These are phyloP conservation scores for Spirogloea muscicola DNA, from an alignment of 139 green algal genomes.

Conservation along the genomic window DNA sequence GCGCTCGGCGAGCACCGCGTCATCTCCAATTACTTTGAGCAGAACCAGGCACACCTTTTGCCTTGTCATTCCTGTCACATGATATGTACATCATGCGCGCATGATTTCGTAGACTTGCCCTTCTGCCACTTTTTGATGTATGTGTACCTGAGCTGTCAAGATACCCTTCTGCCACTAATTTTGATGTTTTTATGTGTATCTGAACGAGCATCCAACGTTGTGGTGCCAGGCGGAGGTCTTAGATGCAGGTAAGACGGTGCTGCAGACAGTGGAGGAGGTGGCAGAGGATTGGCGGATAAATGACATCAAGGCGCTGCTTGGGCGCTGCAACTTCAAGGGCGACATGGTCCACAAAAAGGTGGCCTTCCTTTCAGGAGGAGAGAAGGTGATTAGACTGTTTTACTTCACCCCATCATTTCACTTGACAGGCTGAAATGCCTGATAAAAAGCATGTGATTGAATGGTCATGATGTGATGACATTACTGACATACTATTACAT, in stretches of 20 bases:
- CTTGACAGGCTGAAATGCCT: no score
- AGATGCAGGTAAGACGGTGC: slow-evolving; percentile 74
- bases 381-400: slow-evolving; percentile 70
- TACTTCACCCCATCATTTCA: no score
- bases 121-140: no score
- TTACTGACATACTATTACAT: no score
- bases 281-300: slow-evolving; percentile 76
- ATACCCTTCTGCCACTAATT: no score
- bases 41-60: slow-evolving; percentile 51
- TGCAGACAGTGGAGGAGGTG: slow-evolving; percentile 80
- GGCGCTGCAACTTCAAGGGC: slow-evolving; percentile 73
- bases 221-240: slow-evolving; percentile 82
- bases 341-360: slow-evolving; percentile 86
- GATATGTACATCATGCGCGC: no score
- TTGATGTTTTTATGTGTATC: no score
- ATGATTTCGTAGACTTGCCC: no score
- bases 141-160: no score
- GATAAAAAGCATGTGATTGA: no score
- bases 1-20: slow-evolving; percentile 38
- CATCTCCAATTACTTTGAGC: slow-evolving; percentile 85
- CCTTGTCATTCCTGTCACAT: no score
- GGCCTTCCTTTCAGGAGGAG: slow-evolving; percentile 70
- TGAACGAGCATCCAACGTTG: background rate
- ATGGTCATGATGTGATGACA: no score
- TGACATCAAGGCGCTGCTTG: slow-evolving; percentile 79